These are phyloP conservation scores for Piper betle DNA, from an alignment of 164 flowering plant genomes.

Conservation along the genomic window DNA sequence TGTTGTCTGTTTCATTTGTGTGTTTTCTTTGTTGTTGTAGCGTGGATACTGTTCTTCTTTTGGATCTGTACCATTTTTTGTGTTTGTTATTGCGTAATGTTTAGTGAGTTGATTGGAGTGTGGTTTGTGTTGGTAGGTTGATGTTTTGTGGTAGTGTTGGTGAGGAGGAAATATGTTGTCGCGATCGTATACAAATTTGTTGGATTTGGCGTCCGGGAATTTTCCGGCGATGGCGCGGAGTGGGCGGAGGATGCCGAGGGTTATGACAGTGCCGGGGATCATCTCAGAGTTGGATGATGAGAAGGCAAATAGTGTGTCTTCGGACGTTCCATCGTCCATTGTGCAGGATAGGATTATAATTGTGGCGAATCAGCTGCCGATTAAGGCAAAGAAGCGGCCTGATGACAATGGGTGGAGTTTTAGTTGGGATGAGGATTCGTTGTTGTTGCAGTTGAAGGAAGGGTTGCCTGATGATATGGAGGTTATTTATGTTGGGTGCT, in stretches of 20 bases:
- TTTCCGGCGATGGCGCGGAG: constrained; percentile 43
- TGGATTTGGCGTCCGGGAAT: constrained; percentile 71
- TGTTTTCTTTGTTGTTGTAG: neutral
- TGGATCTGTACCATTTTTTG: no score
- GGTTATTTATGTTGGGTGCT: constrained; percentile 58
- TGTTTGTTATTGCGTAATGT: neutral
- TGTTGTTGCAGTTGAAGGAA: constrained; percentile 57
- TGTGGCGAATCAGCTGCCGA: constrained; percentile 65
- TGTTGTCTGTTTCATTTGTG: constrained; percentile 5
- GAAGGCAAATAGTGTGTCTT: constrained; percentile 51
- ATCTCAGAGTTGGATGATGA: constrained; percentile 67
- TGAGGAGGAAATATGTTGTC: constrained; percentile 42
- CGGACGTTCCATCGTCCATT: constrained; percentile 53
- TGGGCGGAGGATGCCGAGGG: constrained; percentile 36
- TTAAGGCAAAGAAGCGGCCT: constrained; percentile 46
- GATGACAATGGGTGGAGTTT: constrained; percentile 64
- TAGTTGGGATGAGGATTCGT: constrained; percentile 74
- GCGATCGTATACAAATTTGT: constrained; percentile 64
- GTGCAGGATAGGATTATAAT: constrained; percentile 55
- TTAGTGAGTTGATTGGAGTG: neutral
- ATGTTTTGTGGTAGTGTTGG: neutral
- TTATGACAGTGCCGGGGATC: constrained; percentile 59
- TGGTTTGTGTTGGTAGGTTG: no score
- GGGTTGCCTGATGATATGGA: constrained; percentile 74
- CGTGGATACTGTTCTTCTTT: neutral